These are phyloP conservation scores for Citrus reticulata DNA, from an alignment of 345 rosid genomes.

Conservation along the genomic window DNA sequence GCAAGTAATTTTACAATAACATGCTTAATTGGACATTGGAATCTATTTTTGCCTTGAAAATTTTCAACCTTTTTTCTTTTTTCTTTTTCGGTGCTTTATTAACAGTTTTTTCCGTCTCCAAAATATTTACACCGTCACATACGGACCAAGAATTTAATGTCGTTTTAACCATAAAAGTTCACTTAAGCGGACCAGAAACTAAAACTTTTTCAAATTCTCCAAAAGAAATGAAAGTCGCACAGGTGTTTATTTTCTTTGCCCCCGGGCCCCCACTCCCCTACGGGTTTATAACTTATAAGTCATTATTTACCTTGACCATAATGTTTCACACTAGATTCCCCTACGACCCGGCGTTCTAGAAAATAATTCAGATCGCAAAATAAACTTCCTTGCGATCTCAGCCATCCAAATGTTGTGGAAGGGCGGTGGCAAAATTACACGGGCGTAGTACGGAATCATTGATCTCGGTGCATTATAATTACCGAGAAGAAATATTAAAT, in stretches of 20 bases:
- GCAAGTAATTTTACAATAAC: too few relatives aligned
- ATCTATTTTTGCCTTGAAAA: too few relatives aligned
- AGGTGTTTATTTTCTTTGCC: background rate
- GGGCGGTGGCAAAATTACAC: background rate
- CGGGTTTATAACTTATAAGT: background rate
- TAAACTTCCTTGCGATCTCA: background rate
- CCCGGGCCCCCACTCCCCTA: too few relatives aligned
- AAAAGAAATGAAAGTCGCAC: too few relatives aligned
- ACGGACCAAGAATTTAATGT: too few relatives aligned
- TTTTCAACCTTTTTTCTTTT: too few relatives aligned
- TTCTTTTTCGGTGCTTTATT: too few relatives aligned
- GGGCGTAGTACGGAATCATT: background rate
- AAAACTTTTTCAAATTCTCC: background rate
- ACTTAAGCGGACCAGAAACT: background rate
- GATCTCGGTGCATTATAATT: background rate
- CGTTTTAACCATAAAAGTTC: too few relatives aligned
- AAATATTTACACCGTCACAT: too few relatives aligned
- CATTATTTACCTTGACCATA: background rate
- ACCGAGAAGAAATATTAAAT: background rate
- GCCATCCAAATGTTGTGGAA: background rate
- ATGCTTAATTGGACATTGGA: too few relatives aligned
- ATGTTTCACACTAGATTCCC: background rate
- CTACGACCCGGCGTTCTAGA: background rate
- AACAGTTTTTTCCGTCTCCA: too few relatives aligned
- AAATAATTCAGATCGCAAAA: background rate